Evolutionary conservation across 1,284 basidiomycete species (phyloP).

Genomic region (Trametes versicolor): DNA sequence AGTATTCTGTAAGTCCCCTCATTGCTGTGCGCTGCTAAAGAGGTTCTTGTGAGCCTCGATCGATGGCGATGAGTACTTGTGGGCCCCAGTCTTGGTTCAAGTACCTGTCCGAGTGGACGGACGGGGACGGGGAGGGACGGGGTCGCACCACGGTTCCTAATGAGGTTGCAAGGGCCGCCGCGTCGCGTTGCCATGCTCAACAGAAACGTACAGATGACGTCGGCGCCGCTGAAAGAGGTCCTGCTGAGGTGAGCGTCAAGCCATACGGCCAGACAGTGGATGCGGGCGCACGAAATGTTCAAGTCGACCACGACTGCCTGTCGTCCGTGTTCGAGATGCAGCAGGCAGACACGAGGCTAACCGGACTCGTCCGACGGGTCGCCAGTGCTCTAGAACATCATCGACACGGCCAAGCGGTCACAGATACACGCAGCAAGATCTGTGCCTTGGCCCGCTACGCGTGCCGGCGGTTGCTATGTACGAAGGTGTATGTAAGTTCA

Average conservation of each 20-base stretch:
- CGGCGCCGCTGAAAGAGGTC: background rate
- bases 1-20: background rate
- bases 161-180: background rate
- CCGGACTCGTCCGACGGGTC: background rate
- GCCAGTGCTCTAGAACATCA: background rate
- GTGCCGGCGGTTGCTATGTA: slow-evolving; percentile 27
- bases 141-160: too few relatives aligned
- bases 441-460: background rate
- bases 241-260: background rate
- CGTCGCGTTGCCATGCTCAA: background rate
- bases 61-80: too few relatives aligned
- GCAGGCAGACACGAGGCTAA: background rate
- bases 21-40: slow-evolving; percentile 10
- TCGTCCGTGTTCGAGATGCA: background rate
- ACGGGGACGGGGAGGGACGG: too few relatives aligned
- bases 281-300: background rate
- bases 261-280: background rate
- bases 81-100: too few relatives aligned
- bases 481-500: slow-evolving; percentile 27
- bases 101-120: too few relatives aligned
- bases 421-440: slow-evolving; percentile 12
- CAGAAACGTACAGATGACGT: background rate
- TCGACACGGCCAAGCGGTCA: background rate
- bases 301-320: too few relatives aligned
- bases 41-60: too few relatives aligned